Conservation (phyloP, 2,329 filamentous ascomycete genomes). For the Phoma sp. region DNA sequence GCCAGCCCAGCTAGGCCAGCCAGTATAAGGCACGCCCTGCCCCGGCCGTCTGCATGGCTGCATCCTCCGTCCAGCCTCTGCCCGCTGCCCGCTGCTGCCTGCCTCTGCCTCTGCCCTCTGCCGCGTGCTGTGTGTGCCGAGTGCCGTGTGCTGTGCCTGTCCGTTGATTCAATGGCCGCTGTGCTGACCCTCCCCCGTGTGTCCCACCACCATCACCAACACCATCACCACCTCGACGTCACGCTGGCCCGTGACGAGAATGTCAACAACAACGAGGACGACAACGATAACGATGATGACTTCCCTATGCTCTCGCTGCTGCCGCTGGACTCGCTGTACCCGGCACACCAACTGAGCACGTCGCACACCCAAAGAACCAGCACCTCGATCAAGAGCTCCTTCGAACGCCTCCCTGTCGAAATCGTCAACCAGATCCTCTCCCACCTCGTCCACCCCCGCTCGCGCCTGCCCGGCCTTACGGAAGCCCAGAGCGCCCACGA, state of each 20-base stretch:
- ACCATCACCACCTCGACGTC: not conserved
- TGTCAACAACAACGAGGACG: too few species aligned
- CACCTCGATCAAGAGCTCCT: slow-evolving; percentile 7
- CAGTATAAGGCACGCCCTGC: slow-evolving; percentile 12
- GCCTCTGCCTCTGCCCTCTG: not conserved
- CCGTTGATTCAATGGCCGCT: not conserved
- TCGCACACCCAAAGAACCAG: not conserved
- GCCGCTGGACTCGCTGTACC: not conserved
- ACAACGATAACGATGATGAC: too few species aligned
- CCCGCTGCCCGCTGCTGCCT: not conserved
- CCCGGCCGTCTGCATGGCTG: slow-evolving; percentile 1
- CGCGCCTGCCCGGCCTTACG: slow-evolving; percentile 38
- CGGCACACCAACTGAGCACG: not conserved
- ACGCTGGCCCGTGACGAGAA: slow-evolving; percentile 1
- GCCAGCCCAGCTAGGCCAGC: not conserved
- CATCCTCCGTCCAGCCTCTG: not conserved
- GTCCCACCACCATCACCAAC: not conserved
- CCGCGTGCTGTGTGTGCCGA: not conserved
- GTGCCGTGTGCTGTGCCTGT: not conserved
- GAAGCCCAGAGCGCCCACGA: slow-evolving; percentile 35
- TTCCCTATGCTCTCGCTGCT: not conserved
- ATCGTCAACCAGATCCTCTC: slow-evolving; percentile 38
- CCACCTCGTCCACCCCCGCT: slow-evolving; percentile 37
- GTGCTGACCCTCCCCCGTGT: not conserved
- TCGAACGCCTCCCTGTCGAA: slow-evolving; percentile 38